Base-by-base conservation (phyloP, 176 grass and related monocot genomes). In the Oryza glaberrima region DNA sequence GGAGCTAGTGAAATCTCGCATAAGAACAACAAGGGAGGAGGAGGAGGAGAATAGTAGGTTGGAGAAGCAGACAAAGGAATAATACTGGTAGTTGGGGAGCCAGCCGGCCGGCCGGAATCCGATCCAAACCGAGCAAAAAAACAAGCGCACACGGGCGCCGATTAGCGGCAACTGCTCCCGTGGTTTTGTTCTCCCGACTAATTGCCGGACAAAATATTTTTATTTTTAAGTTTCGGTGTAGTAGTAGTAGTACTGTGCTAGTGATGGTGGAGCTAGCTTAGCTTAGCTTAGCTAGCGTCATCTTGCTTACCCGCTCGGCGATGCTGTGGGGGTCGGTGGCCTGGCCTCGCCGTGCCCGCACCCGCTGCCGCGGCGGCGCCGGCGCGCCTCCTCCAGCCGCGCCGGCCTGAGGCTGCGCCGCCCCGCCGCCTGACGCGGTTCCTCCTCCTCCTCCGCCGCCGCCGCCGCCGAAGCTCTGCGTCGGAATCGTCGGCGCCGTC, bases 311-410 rank as follows among this genome's bases (percentile, higher is more conserved):
- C 83, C 96, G 81, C 86, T 99, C 96, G 22, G 94, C 89, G 82
- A 96, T 96, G 89, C 94, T 96, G 94, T 96, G 94, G 17, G 94
- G 94, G 77, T 96, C 94, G 73, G 94, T 96, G 36, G 94, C 94
- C 66, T 96, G 94, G 25, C 94, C 94, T 86, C 94, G 82, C 72
- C 94, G 60, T 47, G 94, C 94, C 2, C 94, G 84, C 48, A 96
- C 81, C 4, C 94, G 83, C 69, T 91, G 89, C 85, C 90, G 88
- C 13, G 94, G 94, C 64, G 91, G 88, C 26, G 94, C 89, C 11
- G 93, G 48, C 1, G 87, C 76, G 0, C 81, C 75, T 0, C 74
- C 30, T 32, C 30, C 30, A 32, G 30, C 30, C 30, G 30, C 85
- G 0, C 84, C 79, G 14, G 20, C 74, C 61, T 38, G 91, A 13